Conservation (phyloP, 257 asterid genomes). For the Petrea volubilis region DNA sequence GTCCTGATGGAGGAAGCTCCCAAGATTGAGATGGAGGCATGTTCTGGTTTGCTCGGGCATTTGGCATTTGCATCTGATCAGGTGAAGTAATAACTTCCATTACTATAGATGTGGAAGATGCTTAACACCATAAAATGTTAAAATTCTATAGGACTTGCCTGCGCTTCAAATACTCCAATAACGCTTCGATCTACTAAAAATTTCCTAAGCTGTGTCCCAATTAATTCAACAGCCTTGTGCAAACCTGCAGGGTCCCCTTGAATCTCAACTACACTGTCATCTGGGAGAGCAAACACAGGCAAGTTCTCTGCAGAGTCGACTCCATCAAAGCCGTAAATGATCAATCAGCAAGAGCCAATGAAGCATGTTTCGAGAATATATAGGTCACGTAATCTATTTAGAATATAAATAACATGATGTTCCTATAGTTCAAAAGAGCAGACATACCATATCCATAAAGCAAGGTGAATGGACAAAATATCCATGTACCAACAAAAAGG, state of each 20-base stretch:
- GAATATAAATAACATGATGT: not conserved
- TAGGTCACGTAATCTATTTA: not conserved
- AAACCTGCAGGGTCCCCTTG: conserved; percentile 79
- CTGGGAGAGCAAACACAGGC: conserved; percentile 78
- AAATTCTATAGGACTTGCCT: conserved; percentile 49
- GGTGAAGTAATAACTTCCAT: conserved; percentile 1
- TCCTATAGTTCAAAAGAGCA: not conserved
- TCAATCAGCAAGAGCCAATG: conserved; percentile 10
- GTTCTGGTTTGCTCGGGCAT: conserved; percentile 60
- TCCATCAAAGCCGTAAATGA: conserved; percentile 12
- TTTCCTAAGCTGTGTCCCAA: conserved; percentile 79
- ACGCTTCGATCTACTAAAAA: conserved; percentile 91
- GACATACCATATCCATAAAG: not conserved
- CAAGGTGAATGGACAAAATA: not conserved
- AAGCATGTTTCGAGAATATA: not conserved
- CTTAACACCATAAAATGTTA: not conserved
- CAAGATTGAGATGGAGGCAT: conserved; percentile 61
- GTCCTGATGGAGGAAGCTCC: conserved; percentile 66
- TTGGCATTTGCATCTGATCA: conserved; percentile 69
- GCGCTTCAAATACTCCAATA: conserved; percentile 71
- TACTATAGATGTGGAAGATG: conserved; percentile 4
- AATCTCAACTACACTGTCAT: conserved; percentile 91
- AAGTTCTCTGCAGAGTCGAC: conserved; percentile 60
- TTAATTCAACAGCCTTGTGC: conserved; percentile 79
- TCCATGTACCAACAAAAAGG: not conserved